A percentile compares a stretch with the other conserved stretches of the same genome.
Evolutionary conservation across 2,329 filamentous ascomycete species (phyloP).

Genomic region (Colletotrichum gloeosporioides): DNA sequence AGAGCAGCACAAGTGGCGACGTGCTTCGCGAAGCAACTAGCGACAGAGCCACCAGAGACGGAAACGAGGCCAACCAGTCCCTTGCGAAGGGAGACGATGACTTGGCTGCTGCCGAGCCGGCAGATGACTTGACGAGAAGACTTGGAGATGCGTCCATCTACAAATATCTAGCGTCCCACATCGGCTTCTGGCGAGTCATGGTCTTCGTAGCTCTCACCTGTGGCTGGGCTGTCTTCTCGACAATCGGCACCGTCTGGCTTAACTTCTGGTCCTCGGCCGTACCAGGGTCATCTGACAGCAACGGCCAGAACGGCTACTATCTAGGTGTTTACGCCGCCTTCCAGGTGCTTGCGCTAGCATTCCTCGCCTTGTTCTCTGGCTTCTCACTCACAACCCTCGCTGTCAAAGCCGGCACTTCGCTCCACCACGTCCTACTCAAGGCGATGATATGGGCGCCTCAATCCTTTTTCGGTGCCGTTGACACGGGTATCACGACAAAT

Average conservation of each 20-base stretch:
- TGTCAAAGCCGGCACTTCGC: not conserved
- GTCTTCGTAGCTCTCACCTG: not conserved
- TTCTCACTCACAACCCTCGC: not conserved
- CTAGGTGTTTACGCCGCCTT: constrained; percentile 28
- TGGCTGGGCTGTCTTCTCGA: not conserved
- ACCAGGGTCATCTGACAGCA: fast-evolving
- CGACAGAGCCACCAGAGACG: not conserved
- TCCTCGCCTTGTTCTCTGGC: constrained; percentile 4
- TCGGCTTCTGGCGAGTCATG: not conserved
- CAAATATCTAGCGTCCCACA: not conserved
- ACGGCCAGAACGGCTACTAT: constrained; percentile 6
- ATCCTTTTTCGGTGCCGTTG: constrained; percentile 11
- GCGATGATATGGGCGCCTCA: constrained; percentile 17
- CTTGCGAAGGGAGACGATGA: not conserved
- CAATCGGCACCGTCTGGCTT: not conserved
- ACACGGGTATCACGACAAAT: constrained; percentile 4
- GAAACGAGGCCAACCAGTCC: not conserved
- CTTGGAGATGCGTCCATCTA: not conserved
- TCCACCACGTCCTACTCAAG: constrained; percentile 10
- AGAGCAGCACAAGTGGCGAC: not conserved
- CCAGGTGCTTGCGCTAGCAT: constrained; percentile 26
- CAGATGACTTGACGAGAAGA: not conserved
- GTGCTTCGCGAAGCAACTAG: not conserved
- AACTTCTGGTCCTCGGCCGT: not conserved
- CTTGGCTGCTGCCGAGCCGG: not conserved